Evolutionary conservation across 2,329 filamentous ascomycete species (phyloP).

Genomic region (Sarocladium kiliense): DNA sequence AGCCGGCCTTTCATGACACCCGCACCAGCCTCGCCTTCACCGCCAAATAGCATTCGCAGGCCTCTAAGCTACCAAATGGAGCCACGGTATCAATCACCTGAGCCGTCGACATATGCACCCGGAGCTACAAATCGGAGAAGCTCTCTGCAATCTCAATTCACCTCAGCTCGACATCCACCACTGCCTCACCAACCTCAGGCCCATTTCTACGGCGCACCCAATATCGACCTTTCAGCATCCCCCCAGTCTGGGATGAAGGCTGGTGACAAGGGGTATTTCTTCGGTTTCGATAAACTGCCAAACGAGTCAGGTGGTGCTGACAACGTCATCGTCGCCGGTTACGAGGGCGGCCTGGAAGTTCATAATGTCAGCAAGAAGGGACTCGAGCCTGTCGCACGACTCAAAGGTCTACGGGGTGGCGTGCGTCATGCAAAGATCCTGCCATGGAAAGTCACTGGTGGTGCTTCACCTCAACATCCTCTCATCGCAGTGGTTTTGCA

Average conservation of each 20-base stretch:
- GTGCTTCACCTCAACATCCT: constrained; percentile 56
- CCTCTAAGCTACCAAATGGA: constrained; percentile 53
- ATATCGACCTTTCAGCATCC: constrained; percentile 66
- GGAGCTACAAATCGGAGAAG: constrained; percentile 34
- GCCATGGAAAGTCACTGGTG: constrained; percentile 56
- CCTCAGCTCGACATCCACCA: constrained; percentile 53
- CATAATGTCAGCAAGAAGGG: constrained; percentile 68
- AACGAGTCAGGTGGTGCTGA: constrained; percentile 33
- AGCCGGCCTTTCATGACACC: constrained; percentile 39
- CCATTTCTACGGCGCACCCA: constrained; percentile 71
- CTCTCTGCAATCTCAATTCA: constrained; percentile 47
- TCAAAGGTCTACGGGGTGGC: constrained; percentile 74
- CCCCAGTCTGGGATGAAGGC: constrained; percentile 51
- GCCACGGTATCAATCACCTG: constrained; percentile 34
- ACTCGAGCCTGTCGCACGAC: constrained; percentile 60
- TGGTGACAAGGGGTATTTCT: constrained; percentile 69
- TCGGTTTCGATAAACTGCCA: constrained; percentile 71
- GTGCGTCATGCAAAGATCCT: constrained; percentile 81
- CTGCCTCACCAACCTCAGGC: constrained; percentile 70
- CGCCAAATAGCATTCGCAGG: constrained; percentile 31
- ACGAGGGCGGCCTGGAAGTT: constrained; percentile 74
- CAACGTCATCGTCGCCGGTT: constrained; percentile 70
- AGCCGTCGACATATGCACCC: constrained; percentile 32
- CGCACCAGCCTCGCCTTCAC: constrained; percentile 37
- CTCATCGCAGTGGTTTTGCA: constrained; percentile 77